These are phyloP conservation scores for Calonectria henricotiae DNA, from an alignment of 2,329 filamentous ascomycete species.

Conservation along the genomic window DNA sequence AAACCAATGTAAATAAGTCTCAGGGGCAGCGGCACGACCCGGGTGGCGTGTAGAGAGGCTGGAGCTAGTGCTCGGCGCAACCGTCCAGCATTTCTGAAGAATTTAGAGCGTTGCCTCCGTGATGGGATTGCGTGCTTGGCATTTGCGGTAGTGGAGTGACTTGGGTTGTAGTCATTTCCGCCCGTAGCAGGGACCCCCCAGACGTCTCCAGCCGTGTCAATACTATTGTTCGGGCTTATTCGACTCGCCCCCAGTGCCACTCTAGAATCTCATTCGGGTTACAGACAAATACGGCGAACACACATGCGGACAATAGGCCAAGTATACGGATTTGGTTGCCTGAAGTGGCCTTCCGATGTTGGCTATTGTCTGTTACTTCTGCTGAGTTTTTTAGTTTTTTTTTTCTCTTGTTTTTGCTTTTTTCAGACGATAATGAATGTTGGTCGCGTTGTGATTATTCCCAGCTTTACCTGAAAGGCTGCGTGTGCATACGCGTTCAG, in stretches of 20 bases:
- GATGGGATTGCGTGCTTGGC: slow-evolving; percentile 6
- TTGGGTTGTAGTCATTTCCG: slow-evolving; percentile 6
- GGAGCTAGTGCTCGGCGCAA: neutral
- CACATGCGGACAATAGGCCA: neutral
- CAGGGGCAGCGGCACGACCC: slow-evolving; percentile 1
- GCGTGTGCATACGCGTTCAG: too few relatives aligned
- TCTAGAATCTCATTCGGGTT: neutral
- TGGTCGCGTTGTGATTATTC: neutral
- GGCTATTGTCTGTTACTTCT: neutral
- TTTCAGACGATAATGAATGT: neutral
- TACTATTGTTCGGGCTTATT: neutral
- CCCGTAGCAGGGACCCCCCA: neutral
- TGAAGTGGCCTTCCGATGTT: neutral
- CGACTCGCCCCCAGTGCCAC: neutral
- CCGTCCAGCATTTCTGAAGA: neutral
- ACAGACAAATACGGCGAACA: neutral
- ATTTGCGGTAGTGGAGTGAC: slow-evolving; percentile 7
- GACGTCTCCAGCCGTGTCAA: neutral
- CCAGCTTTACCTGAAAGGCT: neutral
- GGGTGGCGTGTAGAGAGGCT: neutral
- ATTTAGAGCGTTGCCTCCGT: neutral
- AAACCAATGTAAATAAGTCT: slow-evolving; percentile 12
- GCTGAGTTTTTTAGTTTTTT: neutral
- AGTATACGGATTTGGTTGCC: neutral
- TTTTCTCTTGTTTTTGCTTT: too few relatives aligned